A percentile compares a stretch with the other conserved stretches of the same genome.
These are phyloP conservation scores for Apiospora rasikravindrae DNA, from an alignment of 2,329 filamentous ascomycete species.

Conservation along the genomic window DNA sequence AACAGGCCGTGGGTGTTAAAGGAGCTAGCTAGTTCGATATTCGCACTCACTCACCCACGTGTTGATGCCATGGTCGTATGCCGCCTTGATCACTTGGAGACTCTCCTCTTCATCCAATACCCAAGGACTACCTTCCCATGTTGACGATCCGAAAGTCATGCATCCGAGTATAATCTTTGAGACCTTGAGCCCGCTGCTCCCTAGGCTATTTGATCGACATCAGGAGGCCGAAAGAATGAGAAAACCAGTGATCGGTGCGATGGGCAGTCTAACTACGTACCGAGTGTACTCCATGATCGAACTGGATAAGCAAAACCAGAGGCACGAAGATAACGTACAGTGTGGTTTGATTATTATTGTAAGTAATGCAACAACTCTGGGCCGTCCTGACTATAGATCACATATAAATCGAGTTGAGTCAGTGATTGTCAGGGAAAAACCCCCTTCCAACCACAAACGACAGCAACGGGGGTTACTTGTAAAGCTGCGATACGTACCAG, in stretches of 20 bases:
- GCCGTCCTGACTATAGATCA: background rate
- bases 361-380: background rate
- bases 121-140: slow-evolving; percentile 43
- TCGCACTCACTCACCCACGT: slow-evolving; percentile 37
- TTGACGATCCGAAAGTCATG: slow-evolving; percentile 41
- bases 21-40: background rate
- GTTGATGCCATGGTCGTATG: slow-evolving; percentile 48
- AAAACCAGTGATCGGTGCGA: background rate
- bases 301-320: background rate
- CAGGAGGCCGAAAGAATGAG: background rate
- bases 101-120: slow-evolving; percentile 42
- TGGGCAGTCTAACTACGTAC: background rate
- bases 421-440: background rate
- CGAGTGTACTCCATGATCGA: background rate
- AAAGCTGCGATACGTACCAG: slow-evolving; percentile 19
- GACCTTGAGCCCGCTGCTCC: slow-evolving; percentile 46
- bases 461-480: background rate
- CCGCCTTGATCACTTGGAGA: slow-evolving; percentile 44
- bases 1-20: background rate
- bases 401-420: background rate
- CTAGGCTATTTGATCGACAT: slow-evolving; percentile 28
- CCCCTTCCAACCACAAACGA: background rate
- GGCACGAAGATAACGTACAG: background rate
- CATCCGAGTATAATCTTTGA: slow-evolving; percentile 47
- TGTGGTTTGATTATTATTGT: background rate